phyloP scores from a whole-genome alignment of 768 basidiomycete species.

The Multifurca ochricompacta region DNA sequence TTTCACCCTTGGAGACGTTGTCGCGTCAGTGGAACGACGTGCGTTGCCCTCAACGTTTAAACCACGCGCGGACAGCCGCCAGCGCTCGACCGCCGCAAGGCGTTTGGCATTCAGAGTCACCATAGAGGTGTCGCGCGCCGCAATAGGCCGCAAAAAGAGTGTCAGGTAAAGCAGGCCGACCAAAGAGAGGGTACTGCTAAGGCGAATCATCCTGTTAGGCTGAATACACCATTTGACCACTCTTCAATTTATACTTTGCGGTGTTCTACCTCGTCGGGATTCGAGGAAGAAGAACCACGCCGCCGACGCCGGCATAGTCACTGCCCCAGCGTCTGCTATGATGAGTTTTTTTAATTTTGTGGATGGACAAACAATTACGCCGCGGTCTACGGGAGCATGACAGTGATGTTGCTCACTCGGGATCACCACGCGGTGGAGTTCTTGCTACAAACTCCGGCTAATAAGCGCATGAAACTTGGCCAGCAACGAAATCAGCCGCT shows the following conservation, averaged over 20 bases:
- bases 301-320: neutral
- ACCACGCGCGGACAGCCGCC: conserved; percentile 5
- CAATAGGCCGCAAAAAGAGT: neutral
- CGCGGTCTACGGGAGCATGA: no score
- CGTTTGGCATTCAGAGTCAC: neutral
- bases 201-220: neutral
- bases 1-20: conserved; percentile 29
- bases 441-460: no score
- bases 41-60: neutral
- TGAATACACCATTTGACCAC: neutral
- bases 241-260: conserved; percentile 1
- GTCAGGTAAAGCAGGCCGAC: neutral
- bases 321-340: neutral
- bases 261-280: neutral
- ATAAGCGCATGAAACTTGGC: no score
- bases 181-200: neutral
- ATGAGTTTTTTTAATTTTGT: no score
- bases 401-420: no score
- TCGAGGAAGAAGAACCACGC: neutral
- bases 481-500: neutral
- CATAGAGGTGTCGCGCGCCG: neutral
- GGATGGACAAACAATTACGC: no score
- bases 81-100: conserved; percentile 1
- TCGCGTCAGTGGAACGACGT: neutral
- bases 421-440: no score